Evolutionary conservation across 2,329 filamentous ascomycete genomes (phyloP), one percentile per base, ranked within the genome.

Genomic region (Diaporthe vaccinii): DNA sequence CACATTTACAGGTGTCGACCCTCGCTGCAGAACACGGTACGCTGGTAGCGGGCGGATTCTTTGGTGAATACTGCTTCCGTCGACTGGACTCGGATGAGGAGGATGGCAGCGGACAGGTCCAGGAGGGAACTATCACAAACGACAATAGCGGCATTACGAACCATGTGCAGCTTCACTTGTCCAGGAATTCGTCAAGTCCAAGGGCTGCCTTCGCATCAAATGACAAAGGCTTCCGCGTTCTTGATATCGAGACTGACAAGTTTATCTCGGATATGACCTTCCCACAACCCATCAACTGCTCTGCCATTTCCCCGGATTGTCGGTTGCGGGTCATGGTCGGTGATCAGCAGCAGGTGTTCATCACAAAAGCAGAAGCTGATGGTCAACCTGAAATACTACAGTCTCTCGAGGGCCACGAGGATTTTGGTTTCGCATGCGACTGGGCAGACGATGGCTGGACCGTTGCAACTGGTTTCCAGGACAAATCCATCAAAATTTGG

Each of bases 361-460:
- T 96, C 80, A 89, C 91, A 20, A 90, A 94, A 76, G 91, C 93
- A 15, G 93, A 94, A 73, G 91, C 89, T 17, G 91, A 93, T 20
- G 84, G 76, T 17, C 51, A 62, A 22, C 80, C 81, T 25, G 84
- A 88, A 75, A 86, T 85, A 73, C 87, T 89, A 77, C 87, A 92
- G 78, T 84, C 85, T 36, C 88, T 96, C 2, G 83, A 85, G 5
- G 92, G 92, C 2, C 93, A 95, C 80, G 86, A 86, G 20, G 93
- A 95, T 80, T 93, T 89, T 78, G 93, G 91, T 2, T 96, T 96
- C 79, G 91, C 94, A 2, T 95, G 93, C 79, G 94, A 93, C 78
- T 96, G 94, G 94, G 92, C 93, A 25, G 91, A 93, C 72, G 92
- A 96, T 80, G 94, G 93, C 44, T 91, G 92, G 85, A 93, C 92